Percentiles rank a stretch among this genome's conserved stretches.
Evolutionary conservation across 176 grass and related monocot genomes (phyloP).

Genomic region (Microstegium vimineum): DNA sequence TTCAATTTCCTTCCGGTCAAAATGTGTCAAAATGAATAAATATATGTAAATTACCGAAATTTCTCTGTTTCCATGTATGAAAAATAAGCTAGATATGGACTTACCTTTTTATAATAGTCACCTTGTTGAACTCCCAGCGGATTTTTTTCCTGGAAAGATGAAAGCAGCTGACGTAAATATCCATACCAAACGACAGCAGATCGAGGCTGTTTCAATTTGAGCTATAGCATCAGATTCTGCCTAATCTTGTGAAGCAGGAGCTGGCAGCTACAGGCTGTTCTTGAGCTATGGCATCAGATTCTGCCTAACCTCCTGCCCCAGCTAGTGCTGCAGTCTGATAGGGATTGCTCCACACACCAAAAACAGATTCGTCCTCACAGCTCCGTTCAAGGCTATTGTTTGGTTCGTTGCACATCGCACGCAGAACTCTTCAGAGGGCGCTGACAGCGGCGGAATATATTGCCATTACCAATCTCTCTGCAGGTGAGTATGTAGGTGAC

Average conservation of each 20-base stretch:
- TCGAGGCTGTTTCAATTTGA: background rate
- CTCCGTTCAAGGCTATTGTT: background rate
- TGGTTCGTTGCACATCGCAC: background rate
- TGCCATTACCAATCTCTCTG: background rate
- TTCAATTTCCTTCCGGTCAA: too few relatives aligned
- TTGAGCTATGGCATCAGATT: conserved; percentile 37
- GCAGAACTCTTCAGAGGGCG: too few relatives aligned
- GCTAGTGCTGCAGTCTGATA: background rate
- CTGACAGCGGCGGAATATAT: background rate
- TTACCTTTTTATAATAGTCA: too few relatives aligned
- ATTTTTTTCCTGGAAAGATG: too few relatives aligned
- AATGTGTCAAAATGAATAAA: too few relatives aligned
- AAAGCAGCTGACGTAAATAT: too few relatives aligned
- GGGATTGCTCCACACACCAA: conserved; percentile 6
- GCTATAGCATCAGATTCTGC: conserved; percentile 43
- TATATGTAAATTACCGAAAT: too few relatives aligned
- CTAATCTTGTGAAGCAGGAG: background rate
- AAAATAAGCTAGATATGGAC: too few relatives aligned
- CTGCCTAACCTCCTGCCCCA: conserved; percentile 1
- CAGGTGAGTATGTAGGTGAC: background rate
- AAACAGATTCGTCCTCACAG: background rate
- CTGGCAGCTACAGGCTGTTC: background rate
- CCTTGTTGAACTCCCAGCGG: too few relatives aligned
- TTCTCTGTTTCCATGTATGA: too few relatives aligned
- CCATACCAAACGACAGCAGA: background rate